Evolutionary conservation across 495 filamentous ascomycete genomes (phyloP), one percentile per base, ranked within the genome.

Genomic region (Jackrogersella minutella): DNA sequence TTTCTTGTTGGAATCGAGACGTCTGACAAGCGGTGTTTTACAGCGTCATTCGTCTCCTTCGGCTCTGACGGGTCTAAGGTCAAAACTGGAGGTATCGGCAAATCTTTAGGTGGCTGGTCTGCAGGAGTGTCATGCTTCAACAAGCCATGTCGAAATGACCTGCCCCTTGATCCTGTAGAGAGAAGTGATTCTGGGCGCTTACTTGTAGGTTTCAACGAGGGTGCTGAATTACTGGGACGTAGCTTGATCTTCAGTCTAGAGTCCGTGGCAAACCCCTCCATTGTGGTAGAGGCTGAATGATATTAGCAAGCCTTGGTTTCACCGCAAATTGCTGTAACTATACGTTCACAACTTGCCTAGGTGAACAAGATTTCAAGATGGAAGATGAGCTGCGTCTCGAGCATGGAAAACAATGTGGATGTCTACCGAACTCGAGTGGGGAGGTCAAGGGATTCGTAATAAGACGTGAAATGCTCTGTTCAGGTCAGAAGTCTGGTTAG

Each of bases 1-100:
- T 24, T 30, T 40, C 16, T 64, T 37, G 53, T 33, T 26, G 62
- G 59, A 46, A 46, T 43, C 10, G 55, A 47, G 36, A 64, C 22
- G 31, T 17, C 28, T 11, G 59, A 63, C 39, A 44, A 31, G 28
- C 34, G 33, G 30, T 64, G 55, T 13, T 8, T 64, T 41, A 59
- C 44, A 1, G 47, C 28, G 14, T 49, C 26, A 28, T 63, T 56
- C 5, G 34, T 55, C 17, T 14, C 58, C 13, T 33, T 40, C 28
- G 33, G 26, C n/a, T 53, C 34, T 11, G 53, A 16, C 8, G 41
- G 55, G 0, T 34, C 50, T 13, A 43, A 17, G 11, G 69, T 72
- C 21, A 74, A 50, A 17, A 70, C 36, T 14, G 72, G 66, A 43
- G 69, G 69, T 39, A 68, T 33, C 44, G 69, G 72, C 9, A 40